Evolutionary conservation across 2,329 filamentous ascomycete species (phyloP).

Genomic region (Stylonectria norvegica): DNA sequence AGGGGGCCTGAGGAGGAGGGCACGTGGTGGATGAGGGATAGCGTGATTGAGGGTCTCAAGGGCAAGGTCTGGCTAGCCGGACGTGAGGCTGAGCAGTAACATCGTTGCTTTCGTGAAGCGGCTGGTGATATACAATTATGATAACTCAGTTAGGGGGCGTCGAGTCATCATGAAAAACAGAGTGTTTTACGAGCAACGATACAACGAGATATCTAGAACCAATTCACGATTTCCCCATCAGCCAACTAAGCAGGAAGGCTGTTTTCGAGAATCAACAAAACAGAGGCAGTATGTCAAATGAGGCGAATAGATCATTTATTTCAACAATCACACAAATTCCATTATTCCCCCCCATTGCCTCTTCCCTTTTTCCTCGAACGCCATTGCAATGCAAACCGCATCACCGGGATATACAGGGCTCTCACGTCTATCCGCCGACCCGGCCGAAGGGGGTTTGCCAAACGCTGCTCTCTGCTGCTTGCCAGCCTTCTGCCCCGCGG

Average conservation of each 20-base stretch:
- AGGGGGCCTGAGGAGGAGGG: slow-evolving; percentile 27
- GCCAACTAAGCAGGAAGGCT: too few relatives aligned
- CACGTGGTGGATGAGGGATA: slow-evolving; percentile 55
- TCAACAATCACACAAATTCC: slow-evolving; percentile 30
- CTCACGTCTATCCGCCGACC: slow-evolving; percentile 12
- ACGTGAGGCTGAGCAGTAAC: slow-evolving; percentile 31
- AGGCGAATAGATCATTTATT: slow-evolving; percentile 26
- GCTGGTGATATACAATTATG: background rate
- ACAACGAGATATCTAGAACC: slow-evolving; percentile 1
- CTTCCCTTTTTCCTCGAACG: slow-evolving; percentile 35
- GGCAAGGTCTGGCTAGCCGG: slow-evolving; percentile 52
- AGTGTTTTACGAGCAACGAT: background rate
- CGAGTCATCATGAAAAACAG: background rate
- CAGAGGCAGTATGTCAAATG: slow-evolving; percentile 1
- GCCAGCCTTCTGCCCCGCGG: too few relatives aligned
- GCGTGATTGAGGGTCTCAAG: slow-evolving; percentile 53
- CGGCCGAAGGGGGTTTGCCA: slow-evolving; percentile 13
- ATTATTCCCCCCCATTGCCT: slow-evolving; percentile 29
- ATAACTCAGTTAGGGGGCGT: background rate
- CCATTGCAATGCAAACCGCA: slow-evolving; percentile 40
- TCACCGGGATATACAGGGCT: slow-evolving; percentile 32
- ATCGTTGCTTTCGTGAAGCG: background rate
- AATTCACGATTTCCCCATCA: too few relatives aligned
- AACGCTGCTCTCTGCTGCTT: slow-evolving; percentile 15
- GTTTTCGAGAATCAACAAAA: slow-evolving; percentile 1